Conservation (phyloP, 2,329 filamentous ascomycete species). For the Colletotrichum musae region DNA sequence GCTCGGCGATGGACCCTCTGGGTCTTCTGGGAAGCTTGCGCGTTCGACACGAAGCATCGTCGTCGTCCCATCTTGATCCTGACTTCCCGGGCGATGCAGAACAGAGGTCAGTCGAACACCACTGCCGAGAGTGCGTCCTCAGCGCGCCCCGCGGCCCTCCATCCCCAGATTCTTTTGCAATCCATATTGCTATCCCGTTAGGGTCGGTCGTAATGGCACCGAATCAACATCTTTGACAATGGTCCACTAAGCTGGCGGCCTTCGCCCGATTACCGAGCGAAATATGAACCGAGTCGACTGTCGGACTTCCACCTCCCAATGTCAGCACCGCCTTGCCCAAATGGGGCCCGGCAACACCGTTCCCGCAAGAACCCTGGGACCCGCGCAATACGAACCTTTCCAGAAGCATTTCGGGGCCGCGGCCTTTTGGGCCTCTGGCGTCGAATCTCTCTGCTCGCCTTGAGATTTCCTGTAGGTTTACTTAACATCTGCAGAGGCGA, state of each 20-base stretch:
- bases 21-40: slow-evolving; percentile 4
- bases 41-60: neutral
- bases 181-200: too few species aligned
- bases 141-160: slow-evolving; percentile 18
- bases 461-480: neutral
- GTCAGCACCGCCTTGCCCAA: slow-evolving; percentile 18
- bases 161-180: neutral
- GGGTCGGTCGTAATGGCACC: neutral
- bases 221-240: neutral
- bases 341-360: slow-evolving; percentile 25
- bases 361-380: slow-evolving; percentile 11
- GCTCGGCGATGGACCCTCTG: neutral
- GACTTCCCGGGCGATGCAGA: slow-evolving; percentile 19
- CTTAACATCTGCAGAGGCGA: slow-evolving; percentile 1
- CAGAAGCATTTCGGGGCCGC: slow-evolving; percentile 15
- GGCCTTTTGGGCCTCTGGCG: neutral
- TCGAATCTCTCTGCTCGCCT: neutral
- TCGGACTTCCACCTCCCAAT: slow-evolving; percentile 24
- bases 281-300: neutral
- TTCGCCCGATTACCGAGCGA: slow-evolving; percentile 25
- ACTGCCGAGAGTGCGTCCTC: neutral
- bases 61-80: slow-evolving; percentile 17
- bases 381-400: slow-evolving; percentile 25
- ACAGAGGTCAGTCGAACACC: neutral
- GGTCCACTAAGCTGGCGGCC: slow-evolving; percentile 6